Evolutionary conservation across 2,329 filamentous ascomycete genomes (phyloP), one percentile per base, ranked within the genome.

Genomic region (Fusarium coicis): DNA sequence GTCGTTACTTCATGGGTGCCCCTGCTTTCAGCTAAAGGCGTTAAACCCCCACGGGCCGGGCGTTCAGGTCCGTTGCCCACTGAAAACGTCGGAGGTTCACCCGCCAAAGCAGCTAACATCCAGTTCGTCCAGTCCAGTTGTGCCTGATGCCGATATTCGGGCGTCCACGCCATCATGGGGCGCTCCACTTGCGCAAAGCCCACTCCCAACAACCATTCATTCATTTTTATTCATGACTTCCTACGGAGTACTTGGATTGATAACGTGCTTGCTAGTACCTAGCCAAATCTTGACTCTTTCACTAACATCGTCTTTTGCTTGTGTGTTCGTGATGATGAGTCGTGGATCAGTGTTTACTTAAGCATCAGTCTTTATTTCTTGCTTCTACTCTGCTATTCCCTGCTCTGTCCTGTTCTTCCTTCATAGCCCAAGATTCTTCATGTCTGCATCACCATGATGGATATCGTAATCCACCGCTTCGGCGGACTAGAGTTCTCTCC

Each of bases 381-480:
- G 18, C 50, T 57, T 39, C 30, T 62, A 39, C 19, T 55, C 36
- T 65, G 30, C 26, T 30, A 36, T 57, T 23, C 26, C 18, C 47
- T 58, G 37, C 18, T 21, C 47, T n/a, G 40, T 23, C 37, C 19
- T 21, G 49, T 36, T 54, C 46, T 50, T 23, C 49, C 56, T 47
- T 34, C 36, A 30, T 53, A 21, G 32, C 36, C 36, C 36, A 9
- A 16, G 42, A 46, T 47, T 49, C 63, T 63, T 54, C 39, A 74
- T 76, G 70, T 56, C 64, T 63, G 30, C 52, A 47, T 53, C 52
- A 59, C 58, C 71, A 80, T 76, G 56, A 78, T 78, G 79, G 80
- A 82, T 73, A 65, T 80, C 67, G 70, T 78, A 69, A 77, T 80
- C 49, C 74, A 79, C 72, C 79, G 79, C 65, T 76, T 81, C 49